Base-by-base conservation (phyloP, 2,329 filamentous ascomycete genomes). In the Escovopsis weberi region DNA sequence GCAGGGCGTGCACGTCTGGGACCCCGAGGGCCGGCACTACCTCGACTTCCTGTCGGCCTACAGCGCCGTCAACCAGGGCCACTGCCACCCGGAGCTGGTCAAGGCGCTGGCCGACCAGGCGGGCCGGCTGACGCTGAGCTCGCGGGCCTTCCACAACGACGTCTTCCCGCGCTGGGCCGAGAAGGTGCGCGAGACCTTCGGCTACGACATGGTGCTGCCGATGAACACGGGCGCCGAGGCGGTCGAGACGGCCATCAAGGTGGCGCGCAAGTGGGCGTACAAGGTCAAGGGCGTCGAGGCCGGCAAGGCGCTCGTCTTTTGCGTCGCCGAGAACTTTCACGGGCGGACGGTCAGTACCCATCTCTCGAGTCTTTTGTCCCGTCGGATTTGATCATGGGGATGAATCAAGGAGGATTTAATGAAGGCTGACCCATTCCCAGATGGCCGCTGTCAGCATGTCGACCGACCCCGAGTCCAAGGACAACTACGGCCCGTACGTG, bases 191-290 rank as follows among this genome's bases (percentile, higher is more conserved):
- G 66, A 77, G 51, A 80, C 85, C 59, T 94, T 95, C 61, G 87
- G 86, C 48, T 96, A 93, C 60, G 89, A 96, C 64, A 95, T 95
- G 89, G 86, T 94, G 32, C 66, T 96, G 61, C 89, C 89, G 50
- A 95, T 96, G 88, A 95, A 95, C 70, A 96, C 89, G 2, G 89
- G 89, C 45, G 89, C 89, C 19, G 89, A 96, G 66, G 89, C 89
- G 8, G 87, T 94, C 33, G 89, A 96, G 72, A 95, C 89, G 0
- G 88, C 83, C 11, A 80, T 96, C 66, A 96, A 96, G 73, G 80
- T 96, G 64, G 89, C 89, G 45, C 75, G 89, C 51, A 96, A 96
- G 66, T 96, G 89, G 89, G 88, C 87, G 5, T 95, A 95, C 73
- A 95, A 94, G 68, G 79, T 85, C 59, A 95, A 96, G 74, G 80